Base-by-base conservation (phyloP, 73 alveolate genomes). In the Diophrys appendiculata region DNA sequence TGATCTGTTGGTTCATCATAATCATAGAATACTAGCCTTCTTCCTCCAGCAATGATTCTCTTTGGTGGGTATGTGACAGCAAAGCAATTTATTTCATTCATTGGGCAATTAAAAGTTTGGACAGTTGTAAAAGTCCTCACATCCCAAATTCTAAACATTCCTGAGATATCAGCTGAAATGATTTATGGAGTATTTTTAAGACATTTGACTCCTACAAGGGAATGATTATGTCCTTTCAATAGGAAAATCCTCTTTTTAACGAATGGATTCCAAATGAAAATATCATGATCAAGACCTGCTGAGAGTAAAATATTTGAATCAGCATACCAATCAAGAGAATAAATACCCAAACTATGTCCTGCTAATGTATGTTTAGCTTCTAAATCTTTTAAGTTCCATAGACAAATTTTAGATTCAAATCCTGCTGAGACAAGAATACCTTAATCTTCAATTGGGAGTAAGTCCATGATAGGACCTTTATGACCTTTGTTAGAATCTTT, bases 1-100 rank as follows among this genome's bases (percentile, higher is more conserved):
- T 95, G 96, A 80, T 97, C 99, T 32, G 97, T 94, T n/a, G 99
- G 98, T 78, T 97, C 99, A 95, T 97, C 99, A 80, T 97, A 97
- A 73, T 95, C 98, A 76, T 92, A 97, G 90, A 94, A 93, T 74
- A 89, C 95, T 55, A 97, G 87, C 84, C 95, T 94, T 85, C 97
- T 91, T 18, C 98, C 93, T 8, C 99, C 99, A 5, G 97, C 94
- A 24, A 97, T 91, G 34, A 97, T 95, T 76, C 96, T 86, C 74
- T 97, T 97, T 64, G 97, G 96, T 35, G 95, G 96, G 67, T 88
- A 90, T 18, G 99, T 95, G 25, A 97, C 96, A 53, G 97, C 94
- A 82, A 95, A 97, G 24, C 98, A 86, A 72, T 89, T 92, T 11
- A 97, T 90, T 91, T 95, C 98, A 89, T 95, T 94, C 69, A 95